Conservation (phyloP, 768 basidiomycete genomes). For the Strobilomyces dryophilus region DNA sequence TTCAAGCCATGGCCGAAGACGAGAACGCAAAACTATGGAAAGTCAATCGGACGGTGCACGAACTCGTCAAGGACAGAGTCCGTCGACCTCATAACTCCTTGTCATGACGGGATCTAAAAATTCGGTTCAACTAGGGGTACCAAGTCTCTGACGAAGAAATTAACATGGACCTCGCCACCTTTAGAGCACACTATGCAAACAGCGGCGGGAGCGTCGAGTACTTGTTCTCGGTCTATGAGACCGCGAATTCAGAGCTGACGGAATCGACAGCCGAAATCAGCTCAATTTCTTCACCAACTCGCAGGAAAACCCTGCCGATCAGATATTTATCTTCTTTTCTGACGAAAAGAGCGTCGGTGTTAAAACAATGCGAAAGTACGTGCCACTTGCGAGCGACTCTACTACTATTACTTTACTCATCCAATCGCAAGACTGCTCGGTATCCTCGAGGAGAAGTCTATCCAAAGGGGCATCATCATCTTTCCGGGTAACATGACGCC, state of each 20-base stretch:
- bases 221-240: conserved; percentile 7
- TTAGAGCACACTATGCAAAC: conserved; percentile 69
- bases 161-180: conserved; percentile 76
- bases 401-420: conserved; percentile 7
- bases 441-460: conserved; percentile 89
- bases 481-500: conserved; percentile 97
- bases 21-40: conserved; percentile 91
- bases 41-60: conserved; percentile 93
- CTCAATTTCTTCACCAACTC: conserved; percentile 90
- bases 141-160: conserved; percentile 94
- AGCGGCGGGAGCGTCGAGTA: conserved; percentile 81
- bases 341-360: conserved; percentile 94
- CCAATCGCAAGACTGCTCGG: conserved; percentile 62
- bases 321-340: conserved; percentile 94
- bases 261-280: conserved; percentile 63
- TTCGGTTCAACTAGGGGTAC: conserved; percentile 62
- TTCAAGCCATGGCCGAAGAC: conserved; percentile 62
- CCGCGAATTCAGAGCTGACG: conserved; percentile 6
- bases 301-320: conserved; percentile 58
- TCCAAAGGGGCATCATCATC: conserved; percentile 89
- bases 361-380: conserved; percentile 96
- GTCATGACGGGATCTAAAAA: conserved; percentile 12
- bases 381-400: background rate
- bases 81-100: conserved; percentile 10
- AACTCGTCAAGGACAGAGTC: conserved; percentile 94